Evolutionary conservation across 2,329 filamentous ascomycete genomes (phyloP), one percentile per base, ranked within the genome.

Genomic region (Huntiella bhutanensis): DNA sequence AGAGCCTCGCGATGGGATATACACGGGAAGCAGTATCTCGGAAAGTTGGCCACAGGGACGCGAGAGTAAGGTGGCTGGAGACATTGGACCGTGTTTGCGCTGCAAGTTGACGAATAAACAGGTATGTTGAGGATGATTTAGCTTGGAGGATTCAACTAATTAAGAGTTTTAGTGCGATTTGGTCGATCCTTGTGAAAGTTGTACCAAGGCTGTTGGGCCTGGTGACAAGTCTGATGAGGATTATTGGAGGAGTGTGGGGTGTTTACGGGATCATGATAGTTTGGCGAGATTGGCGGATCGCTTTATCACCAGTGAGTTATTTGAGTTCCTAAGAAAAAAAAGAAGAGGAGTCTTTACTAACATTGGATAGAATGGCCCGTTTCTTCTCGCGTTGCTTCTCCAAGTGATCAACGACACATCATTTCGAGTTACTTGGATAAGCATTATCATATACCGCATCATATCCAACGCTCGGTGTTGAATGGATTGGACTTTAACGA

Each of bases 381-480:
- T 7, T 32, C 17, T 13, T 17, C 12, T 8, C 15, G 22, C 7
- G 6, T 33, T 28, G 41, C 41, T 8, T 34, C 34, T 33, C 13
- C 35, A 7, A n/a, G 15, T 37, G 64, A 66, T 5, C 42, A 45
- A 33, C 33, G 42, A 15, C 15, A 64, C 15, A 66, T 62, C 47
- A 63, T 74, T 52, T 73, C 73, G 53, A 67, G 72, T 16, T 66
- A 65, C 48, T 58, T 75, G 6, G 63, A 71, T 41, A 60, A 62
- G 11, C 59, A 60, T 1, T 72, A 69, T 46, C 58, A 61, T 11
- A 57, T 67, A 15, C 56, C 60, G n/a, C 55, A 59, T n/a, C 58
- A 61, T 10, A 58, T 62, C 19, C 54, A 60, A 1, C 59, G 62
- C n/a, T 56, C 64, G 49, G 65, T 69, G 12, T 63, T 63, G 46